phyloP scores from a whole-genome alignment of 2,329 filamentous ascomycete genomes.

The Corynespora cassiicola region DNA sequence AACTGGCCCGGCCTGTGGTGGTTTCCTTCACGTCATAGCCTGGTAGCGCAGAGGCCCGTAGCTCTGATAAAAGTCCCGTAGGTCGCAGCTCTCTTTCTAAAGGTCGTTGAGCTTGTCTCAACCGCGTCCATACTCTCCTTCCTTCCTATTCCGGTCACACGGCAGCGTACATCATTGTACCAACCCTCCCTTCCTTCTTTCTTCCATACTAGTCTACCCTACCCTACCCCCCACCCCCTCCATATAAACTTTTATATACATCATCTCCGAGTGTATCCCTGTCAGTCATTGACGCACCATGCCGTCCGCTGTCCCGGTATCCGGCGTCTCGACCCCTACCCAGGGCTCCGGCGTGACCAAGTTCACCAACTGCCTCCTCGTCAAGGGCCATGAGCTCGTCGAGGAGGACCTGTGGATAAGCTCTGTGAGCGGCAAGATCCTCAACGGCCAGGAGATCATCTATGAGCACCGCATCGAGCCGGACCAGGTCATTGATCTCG shows the following conservation, averaged over 20 bases:
- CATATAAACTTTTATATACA: conserved; percentile 2
- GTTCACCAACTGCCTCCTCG: conserved; percentile 85
- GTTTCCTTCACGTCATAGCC: conserved; percentile 20
- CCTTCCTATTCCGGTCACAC: conserved; percentile 27
- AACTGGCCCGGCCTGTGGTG: too few relatives aligned
- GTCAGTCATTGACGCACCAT: conserved; percentile 30
- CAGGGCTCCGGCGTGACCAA: conserved; percentile 70
- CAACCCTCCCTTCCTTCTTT: conserved; percentile 10
- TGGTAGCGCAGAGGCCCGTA: conserved; percentile 14
- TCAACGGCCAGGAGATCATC: conserved; percentile 70
- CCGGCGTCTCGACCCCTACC: conserved; percentile 37
- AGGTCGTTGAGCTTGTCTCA: conserved; percentile 37
- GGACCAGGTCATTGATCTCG: conserved; percentile 78
- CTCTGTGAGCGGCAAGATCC: conserved; percentile 79
- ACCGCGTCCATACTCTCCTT: conserved; percentile 22
- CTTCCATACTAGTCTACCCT: conserved; percentile 7
- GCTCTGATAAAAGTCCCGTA: conserved; percentile 28
- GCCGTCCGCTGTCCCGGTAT: conserved; percentile 45
- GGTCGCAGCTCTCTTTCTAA: conserved; percentile 14
- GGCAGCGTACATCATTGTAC: conserved; percentile 10
- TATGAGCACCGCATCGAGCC: conserved; percentile 74
- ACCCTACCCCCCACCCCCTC: neutral
- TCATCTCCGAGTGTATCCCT: conserved; percentile 1
- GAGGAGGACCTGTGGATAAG: conserved; percentile 88
- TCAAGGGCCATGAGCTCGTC: conserved; percentile 72